Percentiles rank a stretch among this genome's conserved stretches.
Conservation (phyloP, 2,329 filamentous ascomycete species). For the Septoria linicola region DNA sequence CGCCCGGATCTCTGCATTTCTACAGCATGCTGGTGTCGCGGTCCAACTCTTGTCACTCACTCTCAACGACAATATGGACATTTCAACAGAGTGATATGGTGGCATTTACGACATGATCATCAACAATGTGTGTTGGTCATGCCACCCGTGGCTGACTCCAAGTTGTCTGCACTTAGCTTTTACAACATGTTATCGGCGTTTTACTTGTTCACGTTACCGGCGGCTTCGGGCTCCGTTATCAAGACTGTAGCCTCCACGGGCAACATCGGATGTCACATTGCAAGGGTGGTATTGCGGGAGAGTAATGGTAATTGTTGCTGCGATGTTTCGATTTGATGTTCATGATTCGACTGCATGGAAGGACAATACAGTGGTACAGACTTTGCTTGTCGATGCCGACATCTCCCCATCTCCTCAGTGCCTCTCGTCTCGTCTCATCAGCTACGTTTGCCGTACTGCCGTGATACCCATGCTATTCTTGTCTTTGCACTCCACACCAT, state of each 20-base stretch:
- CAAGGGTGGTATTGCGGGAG: constrained; percentile 17
- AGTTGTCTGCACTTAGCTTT: constrained; percentile 27
- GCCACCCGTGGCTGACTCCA: constrained; percentile 30
- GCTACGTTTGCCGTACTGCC: background rate
- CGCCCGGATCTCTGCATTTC: constrained; percentile 24
- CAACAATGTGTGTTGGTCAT: constrained; percentile 34
- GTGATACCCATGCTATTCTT: background rate
- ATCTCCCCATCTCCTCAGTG: background rate
- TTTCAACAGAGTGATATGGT: constrained; percentile 28
- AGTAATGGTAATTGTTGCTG: constrained; percentile 33
- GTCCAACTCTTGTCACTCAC: constrained; percentile 25
- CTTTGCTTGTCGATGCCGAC: constrained; percentile 18
- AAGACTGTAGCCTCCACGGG: constrained; percentile 33
- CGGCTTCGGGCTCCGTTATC: constrained; percentile 18
- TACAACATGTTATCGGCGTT: constrained; percentile 15
- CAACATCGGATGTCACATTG: constrained; percentile 18
- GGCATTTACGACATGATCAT: constrained; percentile 30
- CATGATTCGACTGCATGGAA: constrained; percentile 25
- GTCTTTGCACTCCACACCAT: background rate
- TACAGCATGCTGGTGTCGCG: constrained; percentile 20
- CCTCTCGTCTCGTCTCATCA: background rate
- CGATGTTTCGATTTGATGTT: constrained; percentile 23
- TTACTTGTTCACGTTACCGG: constrained; percentile 15
- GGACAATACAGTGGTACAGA: constrained; percentile 26
- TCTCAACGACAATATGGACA: constrained; percentile 21